These are phyloP conservation scores for Thielaviopsis ethacetica DNA, from an alignment of 2,329 filamentous ascomycete species.

Conservation along the genomic window DNA sequence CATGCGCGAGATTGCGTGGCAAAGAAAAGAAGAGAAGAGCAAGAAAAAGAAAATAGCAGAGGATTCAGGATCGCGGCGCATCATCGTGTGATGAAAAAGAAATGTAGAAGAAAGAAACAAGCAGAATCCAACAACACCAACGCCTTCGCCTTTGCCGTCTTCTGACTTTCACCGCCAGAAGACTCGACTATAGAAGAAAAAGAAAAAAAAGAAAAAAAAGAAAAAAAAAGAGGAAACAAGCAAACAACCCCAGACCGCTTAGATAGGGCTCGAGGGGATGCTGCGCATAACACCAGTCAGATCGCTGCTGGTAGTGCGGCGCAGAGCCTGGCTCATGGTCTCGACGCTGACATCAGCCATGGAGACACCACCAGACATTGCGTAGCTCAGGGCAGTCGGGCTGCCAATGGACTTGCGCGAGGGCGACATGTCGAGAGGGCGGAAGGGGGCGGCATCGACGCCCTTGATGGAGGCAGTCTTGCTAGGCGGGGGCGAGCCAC, in stretches of 20 bases:
- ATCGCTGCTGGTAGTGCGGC: constrained; percentile 73
- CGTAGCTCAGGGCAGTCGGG: constrained; percentile 34
- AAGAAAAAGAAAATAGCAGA: background rate
- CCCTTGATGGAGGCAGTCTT: constrained; percentile 54
- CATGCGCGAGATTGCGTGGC: background rate
- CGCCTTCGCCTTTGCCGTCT: too few species aligned
- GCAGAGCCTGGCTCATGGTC: constrained; percentile 81
- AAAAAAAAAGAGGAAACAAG: background rate
- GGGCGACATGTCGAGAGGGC: constrained; percentile 53
- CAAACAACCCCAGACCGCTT: constrained; percentile 16
- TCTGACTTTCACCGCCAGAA: too few species aligned
- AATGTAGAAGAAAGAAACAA: too few species aligned
- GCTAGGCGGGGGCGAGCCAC: constrained; percentile 56
- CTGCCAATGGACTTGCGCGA: constrained; percentile 44
- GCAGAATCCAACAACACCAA: too few species aligned
- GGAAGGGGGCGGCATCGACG: background rate
- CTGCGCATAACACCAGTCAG: constrained; percentile 38
- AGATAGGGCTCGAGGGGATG: constrained; percentile 41
- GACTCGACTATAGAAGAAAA: background rate
- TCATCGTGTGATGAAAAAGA: too few species aligned
- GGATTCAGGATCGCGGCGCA: background rate
- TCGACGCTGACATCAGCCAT: constrained; percentile 66
- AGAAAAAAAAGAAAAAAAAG: background rate
- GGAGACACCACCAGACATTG: constrained; percentile 26
- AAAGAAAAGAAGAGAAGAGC: background rate